Conservation (phyloP, 2,329 filamentous ascomycete species). For the Mollisiaceae sp. region DNA sequence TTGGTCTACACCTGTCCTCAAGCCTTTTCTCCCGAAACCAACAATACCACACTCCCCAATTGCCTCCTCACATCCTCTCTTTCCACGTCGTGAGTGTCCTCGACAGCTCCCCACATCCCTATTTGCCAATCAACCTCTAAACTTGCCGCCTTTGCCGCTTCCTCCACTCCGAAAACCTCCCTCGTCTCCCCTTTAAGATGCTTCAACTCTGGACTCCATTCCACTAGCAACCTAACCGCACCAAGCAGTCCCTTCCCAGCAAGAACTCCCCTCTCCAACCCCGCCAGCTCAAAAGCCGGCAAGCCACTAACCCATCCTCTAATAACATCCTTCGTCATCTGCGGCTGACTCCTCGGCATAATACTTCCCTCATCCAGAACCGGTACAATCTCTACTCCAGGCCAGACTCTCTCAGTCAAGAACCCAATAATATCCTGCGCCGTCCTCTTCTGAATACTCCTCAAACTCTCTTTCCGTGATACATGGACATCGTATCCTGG, state of each 20-base stretch:
- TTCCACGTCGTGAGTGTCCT: constrained; percentile 94
- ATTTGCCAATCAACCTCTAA: constrained; percentile 93
- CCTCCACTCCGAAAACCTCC: constrained; percentile 76
- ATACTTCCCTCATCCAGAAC: constrained; percentile 82
- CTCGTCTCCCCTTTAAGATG: constrained; percentile 48
- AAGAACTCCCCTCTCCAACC: constrained; percentile 80
- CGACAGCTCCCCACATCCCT: constrained; percentile 91
- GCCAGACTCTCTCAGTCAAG: constrained; percentile 78
- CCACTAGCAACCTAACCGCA: constrained; percentile 76
- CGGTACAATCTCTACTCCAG: constrained; percentile 77
- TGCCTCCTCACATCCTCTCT: constrained; percentile 88
- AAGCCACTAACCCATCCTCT: constrained; percentile 77
- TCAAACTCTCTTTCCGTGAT: constrained; percentile 60
- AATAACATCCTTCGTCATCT: constrained; percentile 77
- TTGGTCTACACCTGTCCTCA: constrained; percentile 12
- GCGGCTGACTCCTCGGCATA: constrained; percentile 73
- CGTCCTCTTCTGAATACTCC: constrained; percentile 72
- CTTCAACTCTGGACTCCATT: constrained; percentile 81
- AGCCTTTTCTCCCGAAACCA: constrained; percentile 66
- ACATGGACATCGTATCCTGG: constrained; percentile 52
- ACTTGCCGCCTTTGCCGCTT: constrained; percentile 78
- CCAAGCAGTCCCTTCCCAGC: constrained; percentile 87
- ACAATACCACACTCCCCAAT: constrained; percentile 81
- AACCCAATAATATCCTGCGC: constrained; percentile 74
- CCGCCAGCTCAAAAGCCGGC: constrained; percentile 81